Evolutionary conservation across 2,329 filamentous ascomycete genomes (phyloP), one percentile per base, ranked within the genome.

Genomic region (Biscogniauxia mediterranea): DNA sequence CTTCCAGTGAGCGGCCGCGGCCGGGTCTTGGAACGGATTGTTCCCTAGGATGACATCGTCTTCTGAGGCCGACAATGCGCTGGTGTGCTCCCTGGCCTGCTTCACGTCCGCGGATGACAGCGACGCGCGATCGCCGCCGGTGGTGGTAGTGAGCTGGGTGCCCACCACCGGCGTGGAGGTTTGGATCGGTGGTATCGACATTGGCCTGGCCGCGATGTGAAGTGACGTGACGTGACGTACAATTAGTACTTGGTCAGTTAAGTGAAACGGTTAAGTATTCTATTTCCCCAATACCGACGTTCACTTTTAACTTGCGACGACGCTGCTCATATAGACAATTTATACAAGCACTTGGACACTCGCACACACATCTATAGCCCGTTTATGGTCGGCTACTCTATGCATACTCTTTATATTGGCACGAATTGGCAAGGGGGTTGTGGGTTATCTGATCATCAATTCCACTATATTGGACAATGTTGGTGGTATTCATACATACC

Each of bases 1-100:
- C n/a, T 65, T 67, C 75, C 75, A 78, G 54, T 73, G 70, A 2
- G 66, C 66, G 0, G 74, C 75, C 3, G 61, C 26, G 15, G 56
- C 51, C 15, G 62, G 66, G 38, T 68, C 63, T 11, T n/a, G 20
- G 42, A 68, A 68, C 1, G 64, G 64, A 21, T 68, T 66, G 23
- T 19, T 11, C 8, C 57, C 61, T 26, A 66, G 38, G 38, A 28
- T 25, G 5, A 60, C 13, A 19, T 61, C 54, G 2, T 65, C 65
- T 20, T 67, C 59, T 4, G 64, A 62, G 21, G 60, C 42, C 7
- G 58, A 17, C 2, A 56, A 55, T 1, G 46, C 32, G 23, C 42
- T 46, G 2, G 58, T 60, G 19, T 38, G 58, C 46, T 59, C 26
- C 25, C 57, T 54, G 38, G 5, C 26, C 6, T 51, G 50, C 20